Evolutionary conservation across 108 stramenopile genomes (phyloP), one percentile per base, ranked within the genome.

Genomic region (Skeletonema costatum): DNA sequence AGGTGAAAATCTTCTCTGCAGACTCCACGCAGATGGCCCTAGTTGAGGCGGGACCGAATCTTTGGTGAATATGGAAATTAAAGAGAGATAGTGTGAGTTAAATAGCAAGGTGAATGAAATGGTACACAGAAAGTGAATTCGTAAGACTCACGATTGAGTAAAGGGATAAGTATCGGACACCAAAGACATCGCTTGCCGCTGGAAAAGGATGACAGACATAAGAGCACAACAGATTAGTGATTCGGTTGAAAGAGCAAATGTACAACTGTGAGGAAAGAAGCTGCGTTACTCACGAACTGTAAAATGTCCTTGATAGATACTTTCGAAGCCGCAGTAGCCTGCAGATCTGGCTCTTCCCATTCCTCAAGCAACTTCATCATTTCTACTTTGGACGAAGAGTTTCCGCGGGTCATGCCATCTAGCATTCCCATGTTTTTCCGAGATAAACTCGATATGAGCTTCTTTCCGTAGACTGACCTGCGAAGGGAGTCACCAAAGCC

Each of bases 1-100:
- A 63, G 13, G 78, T 50, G 77, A 74, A 93, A 10, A 90, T 44
- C 19, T 71, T 53, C 58, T 91, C 80, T 14, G 90, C 66, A 17
- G 89, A 89, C 48, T 89, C 80, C 12, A 91, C 82, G 56, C 90
- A 91, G 6, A 61, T 16, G 65, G 88, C 76, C 48, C 90, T 75
- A 2, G 87, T 80, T 42, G 79, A 73, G 4, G 88, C 90, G 12
- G 60, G 50, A 2, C 88, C 89, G 78, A 92, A 90, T 9, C 79
- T 42, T 11, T 74, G 60, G 10, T 89, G 80, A 58, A 58, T 89
- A 82, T 11, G 87, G 84, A 65, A 72, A n/a, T 16, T 17, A 62
- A 64, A 21, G 25, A 63, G 11, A 25, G 17, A 16, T 4, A 1
- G 2, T 14, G 36, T 7, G 2, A 48, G 25, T 42, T 17, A 17